Percentiles rank a stretch among this genome's conserved stretches.
phyloP scores from a whole-genome alignment of 2,329 filamentous ascomycete genomes.

The Hypoxylon sp. region DNA sequence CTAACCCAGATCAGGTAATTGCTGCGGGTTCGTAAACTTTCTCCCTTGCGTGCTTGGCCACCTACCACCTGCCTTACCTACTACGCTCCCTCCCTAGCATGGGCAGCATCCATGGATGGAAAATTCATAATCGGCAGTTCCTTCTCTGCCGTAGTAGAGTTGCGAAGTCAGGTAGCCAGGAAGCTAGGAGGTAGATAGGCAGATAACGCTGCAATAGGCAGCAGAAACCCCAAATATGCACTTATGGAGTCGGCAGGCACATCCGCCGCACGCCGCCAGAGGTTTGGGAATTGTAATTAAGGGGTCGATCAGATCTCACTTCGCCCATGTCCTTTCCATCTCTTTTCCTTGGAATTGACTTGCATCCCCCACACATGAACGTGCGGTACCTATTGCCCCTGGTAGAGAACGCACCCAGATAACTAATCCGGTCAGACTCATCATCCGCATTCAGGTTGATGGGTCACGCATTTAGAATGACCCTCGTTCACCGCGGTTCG shows the following conservation, averaged over 20 bases:
- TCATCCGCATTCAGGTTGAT: constrained; percentile 13
- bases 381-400: constrained; percentile 21
- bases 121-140: constrained; percentile 13
- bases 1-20: constrained; percentile 31
- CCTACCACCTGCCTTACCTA: background rate
- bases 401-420: constrained; percentile 8
- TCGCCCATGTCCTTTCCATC: constrained; percentile 16
- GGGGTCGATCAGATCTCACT: constrained; percentile 29
- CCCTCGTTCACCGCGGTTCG: constrained; percentile 34
- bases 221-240: background rate
- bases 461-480: constrained; percentile 15
- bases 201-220: constrained; percentile 1
- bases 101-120: background rate
- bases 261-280: background rate
- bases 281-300: constrained; percentile 35
- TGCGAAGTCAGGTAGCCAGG: background rate
- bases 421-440: constrained; percentile 17
- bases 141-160: background rate
- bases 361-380: constrained; percentile 38
- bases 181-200: background rate
- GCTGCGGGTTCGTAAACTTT: background rate
- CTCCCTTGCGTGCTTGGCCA: constrained; percentile 20
- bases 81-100: background rate
- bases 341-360: constrained; percentile 22
- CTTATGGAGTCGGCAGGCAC: constrained; percentile 4